Evolutionary conservation across 2,329 filamentous ascomycete species (phyloP), one percentile per base, ranked within the genome.

Genomic region (Pseudogymnoascus sp.): DNA sequence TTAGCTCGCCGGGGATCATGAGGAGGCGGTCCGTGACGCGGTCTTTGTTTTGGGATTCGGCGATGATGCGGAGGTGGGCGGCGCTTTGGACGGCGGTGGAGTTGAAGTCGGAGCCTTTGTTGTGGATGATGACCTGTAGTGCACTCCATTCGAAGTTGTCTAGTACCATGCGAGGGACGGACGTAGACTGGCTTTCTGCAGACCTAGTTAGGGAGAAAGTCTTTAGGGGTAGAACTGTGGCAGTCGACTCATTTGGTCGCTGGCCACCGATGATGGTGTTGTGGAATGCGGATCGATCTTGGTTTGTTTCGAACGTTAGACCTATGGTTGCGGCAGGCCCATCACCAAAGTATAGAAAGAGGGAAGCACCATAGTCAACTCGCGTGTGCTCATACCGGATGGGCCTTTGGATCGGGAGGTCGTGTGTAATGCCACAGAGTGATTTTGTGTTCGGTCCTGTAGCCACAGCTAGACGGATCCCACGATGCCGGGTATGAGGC

Each of bases 1-100:
- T 83, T 66, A 91, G 71, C 73, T 91, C 88, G n/a, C 88, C 88
- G 9, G 87, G 86, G 1, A 81, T 86, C 68, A 95, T 79, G 67
- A 96, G 96, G 69, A 96, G 80, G 37, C 91, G 84, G 74, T 97
- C 92, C 1, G 89, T 90, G 14, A 95, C 78, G 41, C 86, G 90
- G 57, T 91, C 90, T 36, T 61, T 43, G 66, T 87, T 85, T 63
- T 88, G 83, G 65, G 88, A 90, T 62, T 91, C 86, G 33, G 90
- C 79, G 60, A 95, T 81, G 15, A 95, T 80, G 28, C 91, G 84
- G 64, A 96, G 76, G 66, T 82, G 83, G 68, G 94, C 88, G 0
- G 90, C 85, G 0, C 88, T 90, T 2, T 83, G 81, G 1, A 84
- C 78, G 35, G 80, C 77, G 35, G 20, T 58, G 18, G 57, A 28